Evolutionary conservation across 805 yeast genomes (phyloP).

Genomic region (Saccharomycopsis fodiens): DNA sequence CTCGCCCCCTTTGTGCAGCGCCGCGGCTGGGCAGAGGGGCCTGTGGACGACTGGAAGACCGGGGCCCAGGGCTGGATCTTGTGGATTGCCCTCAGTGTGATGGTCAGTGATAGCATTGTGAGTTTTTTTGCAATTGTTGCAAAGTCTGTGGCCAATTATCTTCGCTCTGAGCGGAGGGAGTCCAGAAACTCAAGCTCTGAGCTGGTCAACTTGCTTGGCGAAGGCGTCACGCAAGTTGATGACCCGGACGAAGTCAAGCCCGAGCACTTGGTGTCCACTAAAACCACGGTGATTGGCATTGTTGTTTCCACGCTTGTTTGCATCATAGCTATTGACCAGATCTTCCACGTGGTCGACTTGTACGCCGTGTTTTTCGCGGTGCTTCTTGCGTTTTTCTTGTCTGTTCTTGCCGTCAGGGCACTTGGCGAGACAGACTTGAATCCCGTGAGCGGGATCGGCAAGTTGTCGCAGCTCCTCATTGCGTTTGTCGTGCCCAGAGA

Average conservation of each 20-base stretch:
- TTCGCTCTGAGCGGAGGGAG: neutral
- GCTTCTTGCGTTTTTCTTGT: conserved; percentile 65
- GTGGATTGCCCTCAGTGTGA: conserved; percentile 87
- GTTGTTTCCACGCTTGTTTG: conserved; percentile 61
- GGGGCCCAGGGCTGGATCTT: conserved; percentile 98
- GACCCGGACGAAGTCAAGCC: conserved; percentile 35
- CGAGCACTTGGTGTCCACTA: conserved; percentile 42
- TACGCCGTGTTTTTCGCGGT: conserved; percentile 65
- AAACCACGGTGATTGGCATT: conserved; percentile 52
- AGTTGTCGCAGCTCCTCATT: conserved; percentile 81
- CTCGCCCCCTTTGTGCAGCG: conserved; percentile 73
- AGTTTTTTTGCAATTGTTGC: conserved; percentile 59
- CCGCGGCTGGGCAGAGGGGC: conserved; percentile 83
- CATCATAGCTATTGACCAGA: conserved; percentile 49
- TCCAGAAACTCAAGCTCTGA: neutral
- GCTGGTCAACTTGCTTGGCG: neutral
- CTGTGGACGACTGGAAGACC: conserved; percentile 82
- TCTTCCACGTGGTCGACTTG: conserved; percentile 65
- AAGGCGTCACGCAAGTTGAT: conserved; percentile 1
- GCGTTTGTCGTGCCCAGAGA: conserved; percentile 69
- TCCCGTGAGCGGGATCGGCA: conserved; percentile 96
- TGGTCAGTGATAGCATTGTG: conserved; percentile 87
- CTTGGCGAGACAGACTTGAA: conserved; percentile 94
- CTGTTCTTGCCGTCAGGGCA: conserved; percentile 86
- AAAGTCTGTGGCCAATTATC: conserved; percentile 32